These are phyloP conservation scores for Myxozyma lipomycoides DNA, from an alignment of 805 yeast genomes.

Conservation along the genomic window DNA sequence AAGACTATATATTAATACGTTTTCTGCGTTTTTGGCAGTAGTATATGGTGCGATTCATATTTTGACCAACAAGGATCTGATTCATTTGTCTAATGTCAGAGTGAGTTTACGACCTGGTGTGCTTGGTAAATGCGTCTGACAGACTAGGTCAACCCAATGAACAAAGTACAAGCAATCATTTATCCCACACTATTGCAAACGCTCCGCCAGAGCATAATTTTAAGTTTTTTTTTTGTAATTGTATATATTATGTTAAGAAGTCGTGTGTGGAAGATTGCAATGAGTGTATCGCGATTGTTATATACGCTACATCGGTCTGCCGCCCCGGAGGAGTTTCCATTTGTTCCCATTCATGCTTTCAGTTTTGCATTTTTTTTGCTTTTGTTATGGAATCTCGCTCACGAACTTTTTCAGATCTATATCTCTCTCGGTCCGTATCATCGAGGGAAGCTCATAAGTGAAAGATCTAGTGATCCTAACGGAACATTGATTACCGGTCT, in stretches of 20 bases:
- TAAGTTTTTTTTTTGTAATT: slow-evolving; percentile 6
- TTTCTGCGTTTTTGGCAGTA: slow-evolving; percentile 14
- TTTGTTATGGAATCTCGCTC: slow-evolving; percentile 27
- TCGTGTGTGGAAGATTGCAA: slow-evolving; percentile 16
- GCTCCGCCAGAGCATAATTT: not conserved
- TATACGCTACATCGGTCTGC: slow-evolving; percentile 23
- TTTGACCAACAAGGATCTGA: slow-evolving; percentile 14
- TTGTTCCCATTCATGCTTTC: slow-evolving; percentile 20
- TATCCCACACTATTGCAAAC: not conserved
- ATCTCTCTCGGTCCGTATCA: slow-evolving; percentile 39
- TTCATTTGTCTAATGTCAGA: slow-evolving; percentile 13
- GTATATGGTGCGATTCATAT: slow-evolving; percentile 18
- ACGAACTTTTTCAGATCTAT: slow-evolving; percentile 35
- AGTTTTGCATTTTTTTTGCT: slow-evolving; percentile 16
- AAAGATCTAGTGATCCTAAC: slow-evolving; percentile 35
- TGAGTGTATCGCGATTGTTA: slow-evolving; percentile 6
- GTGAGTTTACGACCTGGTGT: slow-evolving; percentile 1
- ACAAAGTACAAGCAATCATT: slow-evolving; percentile 1
- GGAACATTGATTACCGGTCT: slow-evolving; percentile 41
- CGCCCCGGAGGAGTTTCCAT: slow-evolving; percentile 19
- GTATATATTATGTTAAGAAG: slow-evolving; percentile 19
- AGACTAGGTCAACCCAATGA: slow-evolving; percentile 19
- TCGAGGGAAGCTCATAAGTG: slow-evolving; percentile 33
- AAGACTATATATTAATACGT: slow-evolving; percentile 10
- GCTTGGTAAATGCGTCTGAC: not conserved